phyloP scores from a whole-genome alignment of 2,329 filamentous ascomycete genomes.

The Cladophialophora psammophila region DNA sequence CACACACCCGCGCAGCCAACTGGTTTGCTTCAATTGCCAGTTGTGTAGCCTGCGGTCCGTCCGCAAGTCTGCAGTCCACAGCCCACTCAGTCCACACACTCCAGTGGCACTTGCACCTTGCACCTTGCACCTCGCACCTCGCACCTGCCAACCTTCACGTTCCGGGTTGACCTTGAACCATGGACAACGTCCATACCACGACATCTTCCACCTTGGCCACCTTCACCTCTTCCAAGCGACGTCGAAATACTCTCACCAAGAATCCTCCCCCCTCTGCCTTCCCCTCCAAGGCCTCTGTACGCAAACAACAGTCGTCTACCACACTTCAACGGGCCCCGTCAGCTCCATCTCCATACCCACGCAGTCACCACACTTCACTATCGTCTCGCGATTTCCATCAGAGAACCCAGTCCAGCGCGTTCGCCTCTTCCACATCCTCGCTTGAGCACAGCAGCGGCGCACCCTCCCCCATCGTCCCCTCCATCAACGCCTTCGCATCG shows the following conservation, averaged over 20 bases:
- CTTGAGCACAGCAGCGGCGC: slow-evolving; percentile 53
- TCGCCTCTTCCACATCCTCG: slow-evolving; percentile 57
- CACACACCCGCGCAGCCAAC: not conserved
- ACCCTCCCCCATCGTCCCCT: slow-evolving; percentile 49
- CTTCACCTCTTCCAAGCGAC: slow-evolving; percentile 34
- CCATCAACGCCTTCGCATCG: slow-evolving; percentile 45
- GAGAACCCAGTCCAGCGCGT: slow-evolving; percentile 55
- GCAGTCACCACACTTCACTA: slow-evolving; percentile 44
- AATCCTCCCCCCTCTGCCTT: slow-evolving; percentile 51
- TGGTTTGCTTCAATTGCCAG: slow-evolving; percentile 5
- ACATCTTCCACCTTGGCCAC: slow-evolving; percentile 27
- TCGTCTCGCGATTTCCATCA: slow-evolving; percentile 45
- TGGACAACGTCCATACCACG: slow-evolving; percentile 32
- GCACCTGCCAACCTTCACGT: slow-evolving; percentile 20
- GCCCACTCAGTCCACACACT: not conserved
- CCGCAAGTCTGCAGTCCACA: not conserved
- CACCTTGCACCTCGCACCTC: slow-evolving; percentile 19
- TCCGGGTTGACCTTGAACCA: slow-evolving; percentile 19
- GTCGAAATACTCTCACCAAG: slow-evolving; percentile 44
- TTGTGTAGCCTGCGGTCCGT: not conserved
- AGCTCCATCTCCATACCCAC: slow-evolving; percentile 55
- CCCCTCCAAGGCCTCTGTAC: slow-evolving; percentile 48
- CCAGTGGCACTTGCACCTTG: slow-evolving; percentile 13
- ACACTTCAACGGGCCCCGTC: slow-evolving; percentile 57
- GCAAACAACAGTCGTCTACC: slow-evolving; percentile 52